Base-by-base conservation (phyloP, 805 yeast species). In the Kluyveromyces aestuarii region DNA sequence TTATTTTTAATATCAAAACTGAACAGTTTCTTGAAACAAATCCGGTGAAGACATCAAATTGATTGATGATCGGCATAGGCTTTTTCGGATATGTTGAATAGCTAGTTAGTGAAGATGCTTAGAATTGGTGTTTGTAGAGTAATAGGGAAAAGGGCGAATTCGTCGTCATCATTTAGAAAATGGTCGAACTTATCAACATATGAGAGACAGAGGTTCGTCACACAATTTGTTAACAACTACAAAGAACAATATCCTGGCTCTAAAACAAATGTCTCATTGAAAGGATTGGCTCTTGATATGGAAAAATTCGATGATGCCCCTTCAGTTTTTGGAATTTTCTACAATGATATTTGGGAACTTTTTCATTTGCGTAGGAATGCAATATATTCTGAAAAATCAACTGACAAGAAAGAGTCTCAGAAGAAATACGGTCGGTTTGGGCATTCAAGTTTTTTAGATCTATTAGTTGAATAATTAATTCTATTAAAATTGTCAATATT, bases 301-400 rank as follows among this genome's bases (percentile, higher is more conserved):
- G 56, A 55, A 17, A 48, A 50, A 27, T 55, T 48, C 44, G 47
- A 50, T 14, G 67, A 64, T 43, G 57, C 66, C 2, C 68, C 68
- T 0, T 52, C 62, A 35, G 58, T 64, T 6, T 64, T 64, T 49
- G 64, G 66, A 10, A 55, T 64, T 11, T 63, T 64, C 40, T 64
- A 64, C 50, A 58, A 63, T 48, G 68, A 64, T 43, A 58, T 64
- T 10, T 55, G 60, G 55, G 48, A 48, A 13, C 37, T 49, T 21
- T 48, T 46, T 36, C 48, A 51, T 40, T 48, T 41, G 33, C 45
- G 46, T 16, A 44, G 44, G 37, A 46, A 47, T 18, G 33, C 38
- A 19, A 37, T 50, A 17, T 47, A 50, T 35, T 36, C 25, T 30
- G 48, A 44, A 18, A 41, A 41, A 37, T 17, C 19, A 1, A 36